Evolutionary conservation across 768 basidiomycete species (phyloP).

Genomic region (Termitomyces sp.): DNA sequence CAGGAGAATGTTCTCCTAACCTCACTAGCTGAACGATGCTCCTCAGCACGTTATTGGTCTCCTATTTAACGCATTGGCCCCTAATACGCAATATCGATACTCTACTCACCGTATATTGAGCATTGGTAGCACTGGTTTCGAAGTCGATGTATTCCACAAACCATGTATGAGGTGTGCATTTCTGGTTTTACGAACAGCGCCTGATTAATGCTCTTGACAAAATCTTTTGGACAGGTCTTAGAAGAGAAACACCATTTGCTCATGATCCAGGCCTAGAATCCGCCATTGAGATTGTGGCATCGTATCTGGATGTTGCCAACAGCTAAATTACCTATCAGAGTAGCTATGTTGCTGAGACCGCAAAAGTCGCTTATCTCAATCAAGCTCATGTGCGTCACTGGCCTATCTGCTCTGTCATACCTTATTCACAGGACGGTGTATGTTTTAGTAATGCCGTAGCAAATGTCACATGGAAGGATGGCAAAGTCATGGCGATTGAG

Average conservation of each 20-base stretch:
- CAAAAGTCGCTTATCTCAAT: conserved; percentile 19
- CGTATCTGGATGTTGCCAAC: conserved; percentile 4
- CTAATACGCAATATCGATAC: background rate
- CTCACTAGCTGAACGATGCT: background rate
- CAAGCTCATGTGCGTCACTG: conserved; percentile 17
- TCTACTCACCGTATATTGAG: background rate
- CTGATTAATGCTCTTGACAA: background rate
- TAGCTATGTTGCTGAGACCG: conserved; percentile 11
- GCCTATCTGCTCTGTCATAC: background rate
- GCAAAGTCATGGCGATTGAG: conserved; percentile 29
- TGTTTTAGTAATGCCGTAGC: conserved; percentile 35
- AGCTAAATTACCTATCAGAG: conserved; percentile 6
- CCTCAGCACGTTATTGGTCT: background rate
- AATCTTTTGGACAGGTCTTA: background rate
- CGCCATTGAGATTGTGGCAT: conserved; percentile 6
- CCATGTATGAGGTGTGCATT: background rate
- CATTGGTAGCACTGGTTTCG: background rate
- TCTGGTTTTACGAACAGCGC: no score
- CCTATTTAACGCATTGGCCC: background rate
- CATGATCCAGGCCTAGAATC: background rate
- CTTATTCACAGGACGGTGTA: conserved; percentile 23
- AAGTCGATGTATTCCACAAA: background rate
- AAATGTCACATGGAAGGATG: conserved; percentile 29
- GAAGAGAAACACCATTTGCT: background rate
- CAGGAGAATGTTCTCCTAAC: no score